These are phyloP conservation scores for Trypanosoma vivax DNA, from an alignment of 208 protist species.

Conservation along the genomic window DNA sequence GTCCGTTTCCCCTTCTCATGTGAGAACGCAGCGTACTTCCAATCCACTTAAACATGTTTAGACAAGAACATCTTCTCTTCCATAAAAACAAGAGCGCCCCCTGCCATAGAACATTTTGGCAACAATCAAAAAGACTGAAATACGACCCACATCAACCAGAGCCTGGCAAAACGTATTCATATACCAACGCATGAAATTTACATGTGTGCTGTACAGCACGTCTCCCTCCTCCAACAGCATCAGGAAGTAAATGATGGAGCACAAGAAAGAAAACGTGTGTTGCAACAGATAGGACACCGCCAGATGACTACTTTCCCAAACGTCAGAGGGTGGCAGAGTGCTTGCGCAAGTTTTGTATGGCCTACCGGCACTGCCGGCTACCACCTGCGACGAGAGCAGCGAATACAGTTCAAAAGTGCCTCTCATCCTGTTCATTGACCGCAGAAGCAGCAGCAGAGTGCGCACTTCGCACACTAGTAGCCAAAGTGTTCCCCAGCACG, in stretches of 20 bases:
- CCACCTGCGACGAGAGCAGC: no score
- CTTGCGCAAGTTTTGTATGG: neutral
- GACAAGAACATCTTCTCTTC: neutral
- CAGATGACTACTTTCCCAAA: neutral
- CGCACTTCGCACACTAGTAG: slow-evolving; percentile 17
- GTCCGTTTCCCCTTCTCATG: neutral
- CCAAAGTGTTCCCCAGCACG: slow-evolving; percentile 22
- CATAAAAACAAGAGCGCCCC: neutral
- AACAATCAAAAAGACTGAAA: slow-evolving; percentile 7
- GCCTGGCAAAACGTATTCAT: slow-evolving; percentile 23
- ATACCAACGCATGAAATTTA: slow-evolving; percentile 53
- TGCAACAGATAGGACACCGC: slow-evolving; percentile 16
- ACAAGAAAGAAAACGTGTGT: slow-evolving; percentile 29
- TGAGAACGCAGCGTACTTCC: neutral
- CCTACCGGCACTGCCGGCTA: neutral
- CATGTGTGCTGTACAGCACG: slow-evolving; percentile 34
- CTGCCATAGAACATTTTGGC: neutral
- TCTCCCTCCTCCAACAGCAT: slow-evolving; percentile 50
- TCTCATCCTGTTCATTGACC: no score
- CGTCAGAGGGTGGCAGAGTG: slow-evolving; percentile 3
- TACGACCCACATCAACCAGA: slow-evolving; percentile 5
- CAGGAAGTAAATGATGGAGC: slow-evolving; percentile 32
- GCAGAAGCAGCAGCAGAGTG: neutral
- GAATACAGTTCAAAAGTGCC: no score
- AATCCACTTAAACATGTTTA: no score